Evolutionary conservation across 2,329 filamentous ascomycete species (phyloP).

Genomic region (Alternaria burnsii): DNA sequence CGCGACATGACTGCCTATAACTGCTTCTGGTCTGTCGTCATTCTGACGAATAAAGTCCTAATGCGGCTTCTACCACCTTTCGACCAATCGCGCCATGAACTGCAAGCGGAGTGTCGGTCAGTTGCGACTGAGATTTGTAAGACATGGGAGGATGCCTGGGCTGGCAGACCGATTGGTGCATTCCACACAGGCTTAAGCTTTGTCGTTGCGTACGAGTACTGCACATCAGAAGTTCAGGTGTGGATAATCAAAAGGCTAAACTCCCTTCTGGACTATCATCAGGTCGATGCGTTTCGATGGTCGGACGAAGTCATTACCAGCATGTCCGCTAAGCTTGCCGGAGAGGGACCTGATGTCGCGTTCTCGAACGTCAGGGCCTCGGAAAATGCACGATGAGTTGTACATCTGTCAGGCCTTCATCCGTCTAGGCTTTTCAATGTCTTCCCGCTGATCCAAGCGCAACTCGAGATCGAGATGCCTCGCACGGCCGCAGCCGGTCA

Average conservation of each 20-base stretch:
- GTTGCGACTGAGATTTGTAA: slow-evolving; percentile 45
- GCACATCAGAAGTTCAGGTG: slow-evolving; percentile 30
- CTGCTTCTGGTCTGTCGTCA: slow-evolving; percentile 44
- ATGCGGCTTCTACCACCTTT: slow-evolving; percentile 38
- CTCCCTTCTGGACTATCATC: slow-evolving; percentile 37
- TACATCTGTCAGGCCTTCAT: neutral
- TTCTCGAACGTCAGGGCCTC: slow-evolving; percentile 29
- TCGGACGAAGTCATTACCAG: slow-evolving; percentile 33
- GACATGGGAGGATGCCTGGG: slow-evolving; percentile 48
- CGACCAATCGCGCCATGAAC: slow-evolving; percentile 27
- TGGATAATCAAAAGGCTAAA: slow-evolving; percentile 43
- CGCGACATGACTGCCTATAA: slow-evolving; percentile 44
- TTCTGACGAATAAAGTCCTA: slow-evolving; percentile 41
- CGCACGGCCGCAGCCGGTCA: neutral
- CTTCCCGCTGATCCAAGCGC: neutral
- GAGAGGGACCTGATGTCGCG: slow-evolving; percentile 34
- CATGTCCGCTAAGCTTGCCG: slow-evolving; percentile 40
- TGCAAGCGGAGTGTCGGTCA: slow-evolving; percentile 40
- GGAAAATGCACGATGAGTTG: slow-evolving; percentile 17
- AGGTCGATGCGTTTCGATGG: slow-evolving; percentile 42
- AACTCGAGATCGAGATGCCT: neutral
- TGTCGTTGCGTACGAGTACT: slow-evolving; percentile 45
- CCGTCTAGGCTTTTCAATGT: neutral
- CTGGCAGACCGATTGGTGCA: slow-evolving; percentile 43
- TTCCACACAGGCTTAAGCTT: slow-evolving; percentile 45